Base-by-base conservation (phyloP, 2,329 filamentous ascomycete species). In the Aulographum hederae region DNA sequence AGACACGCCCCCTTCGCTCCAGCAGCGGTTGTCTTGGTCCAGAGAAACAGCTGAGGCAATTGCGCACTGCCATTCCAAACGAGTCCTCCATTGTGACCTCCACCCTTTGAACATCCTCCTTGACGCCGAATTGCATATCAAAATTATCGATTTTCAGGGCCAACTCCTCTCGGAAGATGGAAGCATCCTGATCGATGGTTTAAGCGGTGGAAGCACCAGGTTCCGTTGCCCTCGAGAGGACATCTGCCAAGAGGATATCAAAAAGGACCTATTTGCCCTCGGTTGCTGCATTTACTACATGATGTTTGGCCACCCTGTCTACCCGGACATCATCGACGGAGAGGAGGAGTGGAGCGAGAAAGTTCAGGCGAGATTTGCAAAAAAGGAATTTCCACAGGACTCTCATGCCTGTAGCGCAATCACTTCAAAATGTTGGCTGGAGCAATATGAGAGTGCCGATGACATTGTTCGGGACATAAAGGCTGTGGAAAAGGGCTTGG, bases 251-350 rank as follows among this genome's bases (percentile, higher is more conserved):
- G 38, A 36, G 13, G 25, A 35, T 19, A 17, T 33, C 13, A 36
- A 35, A 18, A 44, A 39, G 23, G 41, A 44, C 30, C 28, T 28
- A 13, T 44, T 31, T 32, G 39, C 39, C 4, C 38, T 43, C 8
- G 26, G 40, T 36, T 42, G 35, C 12, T 38, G 37, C 3, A 40
- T 43, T 4, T 39, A 41, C 27, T 42, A 41, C 13, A 34, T 43
- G 12, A 34, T 41, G 19, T 38, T 32, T 8, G 37, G 41, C 10
- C 26, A 41, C 4, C 28, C 29, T 12, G 35, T 38, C 12, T 43
- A 38, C 27, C 32, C 36, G 1, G 41, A 43, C 20, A 39, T 42
- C 18, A 23, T 31, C n/a, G 31, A 36, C 21, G 32, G 32, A n/a
- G 34, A 39, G 10, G 36, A 37, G 5, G 34, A 34, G 18, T 42